Percentiles rank a stretch among this genome's conserved stretches.
phyloP scores from a whole-genome alignment of 768 basidiomycete species.

The Erythrobasidium yunnanense region DNA sequence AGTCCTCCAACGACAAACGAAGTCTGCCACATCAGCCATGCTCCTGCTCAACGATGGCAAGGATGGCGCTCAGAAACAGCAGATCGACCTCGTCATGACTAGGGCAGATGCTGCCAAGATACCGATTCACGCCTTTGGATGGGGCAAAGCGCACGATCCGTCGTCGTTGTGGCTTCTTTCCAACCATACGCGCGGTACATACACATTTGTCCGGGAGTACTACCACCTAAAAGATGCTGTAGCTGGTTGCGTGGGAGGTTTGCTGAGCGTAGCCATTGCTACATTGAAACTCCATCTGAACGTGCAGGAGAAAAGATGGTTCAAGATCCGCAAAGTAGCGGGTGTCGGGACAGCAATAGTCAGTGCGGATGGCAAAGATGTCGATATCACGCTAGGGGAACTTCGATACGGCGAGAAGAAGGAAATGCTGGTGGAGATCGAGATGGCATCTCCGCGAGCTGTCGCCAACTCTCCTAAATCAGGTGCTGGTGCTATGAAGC shows the following conservation, averaged over 20 bases:
- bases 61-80: slow-evolving; percentile 81
- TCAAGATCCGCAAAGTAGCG: slow-evolving; percentile 86
- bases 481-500: not conserved
- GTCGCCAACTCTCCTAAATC: not conserved
- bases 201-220: slow-evolving; percentile 97
- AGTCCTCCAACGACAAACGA: slow-evolving; percentile 79
- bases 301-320: slow-evolving; percentile 77
- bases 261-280: slow-evolving; percentile 86
- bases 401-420: slow-evolving; percentile 90
- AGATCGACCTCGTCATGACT: slow-evolving; percentile 96
- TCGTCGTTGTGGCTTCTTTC: slow-evolving; percentile 98
- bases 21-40: slow-evolving; percentile 83
- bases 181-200: slow-evolving; percentile 92
- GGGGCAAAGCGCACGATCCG: slow-evolving; percentile 92
- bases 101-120: slow-evolving; percentile 92
- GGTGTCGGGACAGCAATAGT: slow-evolving; percentile 80
- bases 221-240: slow-evolving; percentile 81
- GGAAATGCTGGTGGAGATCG: slow-evolving; percentile 93
- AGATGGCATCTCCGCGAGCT: slow-evolving; percentile 49
- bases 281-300: slow-evolving; percentile 93
- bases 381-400: slow-evolving; percentile 89
- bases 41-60: slow-evolving; percentile 83
- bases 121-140: slow-evolving; percentile 94
- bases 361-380: slow-evolving; percentile 80
- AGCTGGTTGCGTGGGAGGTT: slow-evolving; percentile 86